Base-by-base conservation (phyloP, 2,329 filamentous ascomycete species). In the Chaetomium globosum region DNA sequence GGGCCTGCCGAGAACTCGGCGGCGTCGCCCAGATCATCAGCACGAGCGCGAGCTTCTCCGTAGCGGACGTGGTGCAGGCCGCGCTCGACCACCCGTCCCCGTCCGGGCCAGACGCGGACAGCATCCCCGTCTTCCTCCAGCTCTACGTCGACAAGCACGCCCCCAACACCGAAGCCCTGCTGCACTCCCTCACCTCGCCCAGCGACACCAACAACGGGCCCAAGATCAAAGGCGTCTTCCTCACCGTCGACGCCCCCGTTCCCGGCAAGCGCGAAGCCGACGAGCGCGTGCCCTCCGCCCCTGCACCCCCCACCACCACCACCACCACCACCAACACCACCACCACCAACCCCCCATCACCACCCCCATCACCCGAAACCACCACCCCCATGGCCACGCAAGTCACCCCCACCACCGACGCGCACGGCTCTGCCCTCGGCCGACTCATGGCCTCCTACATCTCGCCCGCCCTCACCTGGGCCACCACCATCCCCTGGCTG, bases 401-500 rank as follows among this genome's bases (percentile, higher is more conserved):
- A 49, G 78, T 78, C 65, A 78, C 81, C 55, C 79, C 78, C 64
- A 1, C 78, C 79, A 83, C 83, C 66, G 85, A 86, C 73, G 70
- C 74, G 55, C 80, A 85, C 68, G 86, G 86, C 36, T 80, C 83
- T 0, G 82, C 84, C 12, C 71, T 87, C 63, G 81, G 85, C 23
- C 73, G 87, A 62, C 77, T 83, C 65, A 82, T 87, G 81, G 83
- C 84, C 12, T 72, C 76, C 33, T 85, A 84, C 75, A 81, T 89
- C 71, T 86, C 88, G 72, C 71, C 84, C 4, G 80, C 81, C 21
- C 77, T 87, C 16, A 81, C 71, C 8, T 92, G 88, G 89, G 81
- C 84, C 53, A 89, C 89, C 73, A 79, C 63, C 28, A 31, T 91
- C 1, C 77, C 81, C 4, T 91, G 88, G 87, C 73, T 91, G 26